Base-by-base conservation (phyloP, 768 basidiomycete species). In the Pisolithus tinctorius region DNA sequence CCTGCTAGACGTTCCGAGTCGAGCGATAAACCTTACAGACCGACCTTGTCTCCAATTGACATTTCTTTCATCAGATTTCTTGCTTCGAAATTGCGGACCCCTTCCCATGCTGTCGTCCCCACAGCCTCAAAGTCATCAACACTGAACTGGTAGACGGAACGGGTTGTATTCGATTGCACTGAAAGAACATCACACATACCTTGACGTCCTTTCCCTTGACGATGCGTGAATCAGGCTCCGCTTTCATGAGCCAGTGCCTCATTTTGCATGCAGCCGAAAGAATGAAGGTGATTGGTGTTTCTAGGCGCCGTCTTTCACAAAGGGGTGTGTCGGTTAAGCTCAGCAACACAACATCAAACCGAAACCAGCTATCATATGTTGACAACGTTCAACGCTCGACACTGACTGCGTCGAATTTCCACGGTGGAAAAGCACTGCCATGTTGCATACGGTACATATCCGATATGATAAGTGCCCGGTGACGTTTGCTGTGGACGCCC, bases 121-220 rank as follows among this genome's bases (percentile, higher is more conserved):
- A 76, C 77, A 7, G 72, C 55, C 66, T 92, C 89, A 62, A 93
- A 89, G 65, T 93, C 90, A 55, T 91, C 88, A 6, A 93, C 82
- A 53, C 86, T 88, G 62, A 93, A 93, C 88, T 90, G 58, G 51
- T n/a, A 6, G 36, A 50, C 20, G n/a, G 10, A 16, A 30, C 27
- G 16, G 27, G 9, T 26, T 16, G 16, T 26, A 16, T 11, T 26
- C 23, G 25, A 9, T 11, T 13, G 26, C n/a, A 17, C 37, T 9
- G n/a, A 20, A 42, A 17, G 34, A 36, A 37, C 30, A 39, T 11
- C 25, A 27, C 47, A 49, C 68, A 43, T 57, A 74, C 89, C 76
- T 88, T 91, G 57, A 93, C 88, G 55, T 93, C 90, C 58, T 84
- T 88, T 41, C 89, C 90, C 65, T 90, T 93, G 40, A 88, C 86